These are phyloP conservation scores for Lasiosphaeria ovina DNA, from an alignment of 495 filamentous ascomycete genomes.

Conservation along the genomic window DNA sequence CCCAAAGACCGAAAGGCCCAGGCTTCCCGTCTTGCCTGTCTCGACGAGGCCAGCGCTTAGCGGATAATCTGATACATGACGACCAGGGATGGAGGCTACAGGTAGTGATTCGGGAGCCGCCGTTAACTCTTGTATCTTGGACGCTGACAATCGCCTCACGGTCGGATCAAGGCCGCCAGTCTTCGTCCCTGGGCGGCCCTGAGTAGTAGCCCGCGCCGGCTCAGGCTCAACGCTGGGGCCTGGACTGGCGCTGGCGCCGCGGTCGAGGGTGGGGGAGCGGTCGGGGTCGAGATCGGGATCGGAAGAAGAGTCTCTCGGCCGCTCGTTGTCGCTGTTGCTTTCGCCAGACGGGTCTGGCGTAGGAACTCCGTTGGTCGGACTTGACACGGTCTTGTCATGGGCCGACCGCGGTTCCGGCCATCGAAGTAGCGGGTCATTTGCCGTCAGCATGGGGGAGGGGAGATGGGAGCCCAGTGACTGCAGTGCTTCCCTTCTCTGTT, in stretches of 20 bases:
- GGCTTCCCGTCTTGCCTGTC: conserved; percentile 25
- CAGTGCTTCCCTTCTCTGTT: neutral
- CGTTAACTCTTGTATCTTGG: conserved; percentile 54
- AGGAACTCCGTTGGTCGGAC: conserved; percentile 25
- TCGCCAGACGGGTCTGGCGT: conserved; percentile 33
- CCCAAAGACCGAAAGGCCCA: conserved; percentile 5
- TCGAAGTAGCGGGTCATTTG: conserved; percentile 8
- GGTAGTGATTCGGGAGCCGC: conserved; percentile 52
- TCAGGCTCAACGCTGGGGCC: neutral
- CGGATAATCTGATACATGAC: conserved; percentile 27
- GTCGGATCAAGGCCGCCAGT: conserved; percentile 36
- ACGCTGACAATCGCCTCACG: conserved; percentile 54
- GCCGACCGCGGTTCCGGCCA: neutral
- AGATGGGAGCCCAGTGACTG: conserved; percentile 7
- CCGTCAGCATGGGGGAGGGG: conserved; percentile 19
- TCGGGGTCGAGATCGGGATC: neutral
- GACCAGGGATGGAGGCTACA: conserved; percentile 32
- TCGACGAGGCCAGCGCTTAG: conserved; percentile 38
- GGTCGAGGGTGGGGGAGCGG: too few species aligned
- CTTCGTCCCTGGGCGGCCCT: conserved; percentile 35
- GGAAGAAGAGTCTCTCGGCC: conserved; percentile 5
- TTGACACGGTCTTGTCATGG: conserved; percentile 9
- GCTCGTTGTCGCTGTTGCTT: conserved; percentile 31
- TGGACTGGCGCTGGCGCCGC: neutral
- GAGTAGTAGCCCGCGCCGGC: conserved; percentile 16